Base-by-base conservation (phyloP, 768 basidiomycete genomes). In the Russula lepida region DNA sequence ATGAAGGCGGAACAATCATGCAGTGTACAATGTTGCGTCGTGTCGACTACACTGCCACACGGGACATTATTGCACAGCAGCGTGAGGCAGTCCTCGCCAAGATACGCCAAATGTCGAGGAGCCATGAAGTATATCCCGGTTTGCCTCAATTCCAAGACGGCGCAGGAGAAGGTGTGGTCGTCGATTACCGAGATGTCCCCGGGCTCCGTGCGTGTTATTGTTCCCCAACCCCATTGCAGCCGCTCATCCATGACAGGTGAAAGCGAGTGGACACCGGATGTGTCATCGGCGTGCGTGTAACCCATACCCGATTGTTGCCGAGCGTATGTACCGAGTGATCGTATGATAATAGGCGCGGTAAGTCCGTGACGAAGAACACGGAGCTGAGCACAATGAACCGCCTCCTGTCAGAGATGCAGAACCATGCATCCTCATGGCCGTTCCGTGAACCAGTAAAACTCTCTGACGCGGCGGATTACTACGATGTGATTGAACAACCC, bases 1-100 rank as follows among this genome's bases (percentile, higher is more conserved):
- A 99, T 73, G 97, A 99, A 73, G 95, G 95, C 43, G 95, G 92
- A 19, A 99, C 95, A 48, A 93, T 98, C 75, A 98, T 99, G 95
- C 92, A 95, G 72, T 99, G 97, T 70, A 88, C 88, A 6, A 88
- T 99, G 90, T 74, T 99, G n/a, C 84, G 81, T 54, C 92, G 90
- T 70, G 84, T 98, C 64, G 84, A 93, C 70, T 99, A 98, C 69
- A 79, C 95, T 62, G 79, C 88, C 66, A 92, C 91, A 62, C 78
- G 82, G 32, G 83, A 83, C 57, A 84, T 89, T 64, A 76, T 98
- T 58, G 77, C 82, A 4, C 77, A 77, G 62, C 97, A 99, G 74
- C 88, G 92, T 69, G 92, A 94, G 67, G 92, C 94, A 6, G 84
- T 98, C 57, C 78, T 95, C 69, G 74, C 80, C 32, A 97, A 94